phyloP scores from a whole-genome alignment of 805 yeast species.

The Ogataea nitratoaversa region DNA sequence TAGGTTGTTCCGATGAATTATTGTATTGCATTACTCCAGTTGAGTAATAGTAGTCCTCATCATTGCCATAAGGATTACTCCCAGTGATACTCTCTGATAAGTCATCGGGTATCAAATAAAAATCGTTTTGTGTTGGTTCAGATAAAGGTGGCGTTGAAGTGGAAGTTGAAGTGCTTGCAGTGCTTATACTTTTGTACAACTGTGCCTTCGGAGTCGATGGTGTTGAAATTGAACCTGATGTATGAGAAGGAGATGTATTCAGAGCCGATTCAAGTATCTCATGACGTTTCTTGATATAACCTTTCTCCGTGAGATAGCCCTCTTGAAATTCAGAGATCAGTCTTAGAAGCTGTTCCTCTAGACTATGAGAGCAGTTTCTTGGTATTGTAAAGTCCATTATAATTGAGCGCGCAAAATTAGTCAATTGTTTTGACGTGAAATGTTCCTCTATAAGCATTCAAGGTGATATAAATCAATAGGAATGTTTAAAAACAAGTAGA shows the following conservation, averaged over 20 bases:
- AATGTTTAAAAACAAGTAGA: too few relatives aligned
- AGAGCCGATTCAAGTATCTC: slow-evolving; percentile 29
- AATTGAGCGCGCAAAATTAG: not conserved
- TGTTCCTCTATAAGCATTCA: too few relatives aligned
- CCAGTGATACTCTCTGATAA: slow-evolving; percentile 8
- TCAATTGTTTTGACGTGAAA: too few relatives aligned
- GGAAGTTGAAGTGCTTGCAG: slow-evolving; percentile 11
- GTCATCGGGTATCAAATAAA: slow-evolving; percentile 9
- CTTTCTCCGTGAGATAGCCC: slow-evolving; percentile 71
- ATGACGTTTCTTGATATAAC: slow-evolving; percentile 58
- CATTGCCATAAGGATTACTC: slow-evolving; percentile 10
- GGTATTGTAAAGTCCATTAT: slow-evolving; percentile 48
- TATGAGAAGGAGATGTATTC: slow-evolving; percentile 8
- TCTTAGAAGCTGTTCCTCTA: slow-evolving; percentile 36
- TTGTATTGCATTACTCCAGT: not conserved
- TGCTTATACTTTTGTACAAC: slow-evolving; percentile 8
- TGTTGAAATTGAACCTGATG: slow-evolving; percentile 6
- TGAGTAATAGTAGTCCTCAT: slow-evolving; percentile 11
- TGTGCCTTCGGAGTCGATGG: slow-evolving; percentile 8
- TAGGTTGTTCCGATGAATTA: slow-evolving; percentile 14
- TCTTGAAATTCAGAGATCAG: slow-evolving; percentile 53
- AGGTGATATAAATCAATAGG: too few relatives aligned
- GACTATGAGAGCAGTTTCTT: slow-evolving; percentile 32
- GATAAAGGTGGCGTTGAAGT: slow-evolving; percentile 13
- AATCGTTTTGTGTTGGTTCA: slow-evolving; percentile 13